Evolutionary conservation across 2,329 filamentous ascomycete species (phyloP), one percentile per base, ranked within the genome.

Genomic region (Hypoxylon sp.): DNA sequence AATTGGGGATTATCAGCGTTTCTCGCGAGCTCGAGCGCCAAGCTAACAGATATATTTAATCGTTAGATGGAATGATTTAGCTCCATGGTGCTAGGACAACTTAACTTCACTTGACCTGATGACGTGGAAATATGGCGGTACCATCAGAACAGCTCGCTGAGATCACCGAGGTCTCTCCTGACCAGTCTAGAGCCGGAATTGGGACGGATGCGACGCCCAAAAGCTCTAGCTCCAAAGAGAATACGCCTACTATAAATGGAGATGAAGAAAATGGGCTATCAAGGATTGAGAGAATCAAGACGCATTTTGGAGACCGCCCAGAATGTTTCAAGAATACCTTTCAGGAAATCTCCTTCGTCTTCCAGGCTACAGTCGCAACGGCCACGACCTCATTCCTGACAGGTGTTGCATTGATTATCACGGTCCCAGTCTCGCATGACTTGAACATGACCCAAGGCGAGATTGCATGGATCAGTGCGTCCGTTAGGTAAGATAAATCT

Each of bases 311-410:
- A 14, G 71, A 71, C 37, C 82, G 88, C 8, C 88, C 88, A 31
- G 82, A 79, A 73, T 90, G 87, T 78, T 92, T 92, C 82, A 84
- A 79, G 46, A 89, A 83, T 46, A 90, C 88, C 0, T 61, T 87
- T 1, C 87, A 91, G 73, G 90, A 92, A 80, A 82, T 88, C 39
- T 79, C 90, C 2, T 92, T 92, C 73, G 87, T 92, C 14, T 76
- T 90, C 17, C 90, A 89, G 42, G 87, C 89, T 9, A 92, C 90
- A 1, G 87, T 91, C 81, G 89, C 89, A 1, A 89, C 91, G 48
- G 89, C 87, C 3, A 88, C 90, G 74, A 85, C 84, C 9, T 85
- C 86, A 3, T 89, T 92, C 71, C 80, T 90, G 29, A 82, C 82
- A 6, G 90, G 90, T 11, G 82, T 85, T 3, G 84, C 87, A 3